Conservation (phyloP, 371 early-diverging fungal species). For the Cokeromyces recurvatus region DNA sequence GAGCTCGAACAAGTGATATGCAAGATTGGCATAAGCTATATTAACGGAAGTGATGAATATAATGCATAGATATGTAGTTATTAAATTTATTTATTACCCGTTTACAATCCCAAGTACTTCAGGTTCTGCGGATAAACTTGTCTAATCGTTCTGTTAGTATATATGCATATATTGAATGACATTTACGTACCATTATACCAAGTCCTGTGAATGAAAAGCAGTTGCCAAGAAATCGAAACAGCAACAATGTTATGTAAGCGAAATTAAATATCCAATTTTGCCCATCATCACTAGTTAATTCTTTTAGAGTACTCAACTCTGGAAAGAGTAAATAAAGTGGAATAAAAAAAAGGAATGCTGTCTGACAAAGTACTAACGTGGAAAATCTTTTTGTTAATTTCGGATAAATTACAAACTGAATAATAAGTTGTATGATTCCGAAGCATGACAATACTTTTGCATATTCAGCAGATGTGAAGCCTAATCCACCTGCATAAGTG, state of each 20-base stretch:
- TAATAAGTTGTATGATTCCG: constrained; percentile 46
- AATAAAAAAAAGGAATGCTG: constrained; percentile 33
- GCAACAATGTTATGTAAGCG: constrained; percentile 33
- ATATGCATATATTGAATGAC: neutral
- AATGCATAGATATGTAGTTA: neutral
- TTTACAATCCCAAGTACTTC: constrained; percentile 65
- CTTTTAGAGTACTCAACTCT: constrained; percentile 23
- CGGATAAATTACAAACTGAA: constrained; percentile 56
- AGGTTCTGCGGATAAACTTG: constrained; percentile 52
- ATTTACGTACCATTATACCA: constrained; percentile 49
- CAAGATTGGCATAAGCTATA: constrained; percentile 46
- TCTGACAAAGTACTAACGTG: constrained; percentile 29
- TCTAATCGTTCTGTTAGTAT: neutral
- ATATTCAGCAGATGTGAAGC: constrained; percentile 36
- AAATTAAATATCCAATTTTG: constrained; percentile 16
- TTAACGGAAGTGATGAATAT: neutral
- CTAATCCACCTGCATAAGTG: constrained; percentile 44
- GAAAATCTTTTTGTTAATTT: constrained; percentile 33
- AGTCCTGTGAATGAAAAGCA: constrained; percentile 58
- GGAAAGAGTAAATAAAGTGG: constrained; percentile 45
- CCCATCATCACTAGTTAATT: constrained; percentile 7
- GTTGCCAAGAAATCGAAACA: constrained; percentile 42
- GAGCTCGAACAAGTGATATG: constrained; percentile 56
- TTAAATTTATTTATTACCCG: constrained; percentile 41
- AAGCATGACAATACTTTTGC: constrained; percentile 41